Evolutionary conservation across 2,329 filamentous ascomycete genomes (phyloP).

Genomic region (Aspergillus sp.): DNA sequence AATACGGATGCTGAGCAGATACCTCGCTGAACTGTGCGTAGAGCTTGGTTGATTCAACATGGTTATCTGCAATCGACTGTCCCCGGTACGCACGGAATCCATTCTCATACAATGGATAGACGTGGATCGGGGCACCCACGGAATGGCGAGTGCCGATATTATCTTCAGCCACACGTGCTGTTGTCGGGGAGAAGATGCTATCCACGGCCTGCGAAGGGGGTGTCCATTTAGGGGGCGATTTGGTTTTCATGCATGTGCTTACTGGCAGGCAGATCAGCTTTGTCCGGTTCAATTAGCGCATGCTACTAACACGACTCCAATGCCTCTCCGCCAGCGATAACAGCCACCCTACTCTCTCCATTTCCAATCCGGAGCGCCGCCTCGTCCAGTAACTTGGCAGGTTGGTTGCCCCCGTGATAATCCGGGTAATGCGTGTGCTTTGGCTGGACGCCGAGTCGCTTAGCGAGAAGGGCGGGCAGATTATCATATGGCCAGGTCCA

Average conservation of each 20-base stretch:
- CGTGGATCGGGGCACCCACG: slow-evolving; percentile 58
- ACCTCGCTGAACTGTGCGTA: slow-evolving; percentile 57
- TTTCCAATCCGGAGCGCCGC: slow-evolving; percentile 52
- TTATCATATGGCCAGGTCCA: slow-evolving; percentile 54
- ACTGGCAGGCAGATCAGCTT: slow-evolving; percentile 30
- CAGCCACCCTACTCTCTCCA: slow-evolving; percentile 49
- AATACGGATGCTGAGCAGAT: slow-evolving; percentile 46
- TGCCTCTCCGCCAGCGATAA: slow-evolving; percentile 60
- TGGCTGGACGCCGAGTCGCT: slow-evolving; percentile 44
- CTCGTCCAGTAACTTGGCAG: slow-evolving; percentile 57
- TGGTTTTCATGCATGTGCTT: slow-evolving; percentile 46
- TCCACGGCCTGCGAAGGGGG: slow-evolving; percentile 41
- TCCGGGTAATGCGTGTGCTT: slow-evolving; percentile 47
- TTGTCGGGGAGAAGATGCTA: slow-evolving; percentile 47
- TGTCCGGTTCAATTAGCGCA: slow-evolving; percentile 12
- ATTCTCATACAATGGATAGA: slow-evolving; percentile 63
- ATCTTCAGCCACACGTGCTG: slow-evolving; percentile 35
- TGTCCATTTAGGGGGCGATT: slow-evolving; percentile 56
- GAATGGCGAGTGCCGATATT: slow-evolving; percentile 51
- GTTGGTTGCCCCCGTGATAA: slow-evolving; percentile 56
- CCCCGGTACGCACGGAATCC: slow-evolving; percentile 51
- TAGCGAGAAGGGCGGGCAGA: slow-evolving; percentile 48
- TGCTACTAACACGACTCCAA: slow-evolving; percentile 46
- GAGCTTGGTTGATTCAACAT: slow-evolving; percentile 52
- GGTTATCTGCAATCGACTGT: slow-evolving; percentile 51